phyloP scores from a whole-genome alignment of 23 red algal species.

The Gracilaria domingensis region DNA sequence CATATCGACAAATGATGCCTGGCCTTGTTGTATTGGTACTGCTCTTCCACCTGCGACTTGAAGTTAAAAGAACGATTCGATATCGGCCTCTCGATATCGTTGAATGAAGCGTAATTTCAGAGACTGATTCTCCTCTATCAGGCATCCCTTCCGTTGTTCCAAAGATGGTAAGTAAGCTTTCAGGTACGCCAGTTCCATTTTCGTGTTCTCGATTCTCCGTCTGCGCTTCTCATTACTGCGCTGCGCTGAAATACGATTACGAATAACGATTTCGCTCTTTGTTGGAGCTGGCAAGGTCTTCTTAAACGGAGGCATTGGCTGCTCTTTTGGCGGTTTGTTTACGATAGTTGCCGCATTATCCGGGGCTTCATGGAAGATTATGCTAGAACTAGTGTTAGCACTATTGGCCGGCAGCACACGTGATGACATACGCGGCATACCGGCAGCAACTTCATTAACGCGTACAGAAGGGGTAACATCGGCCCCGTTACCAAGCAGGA shows the following conservation, averaged over 20 bases:
- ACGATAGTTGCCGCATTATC: constrained; percentile 27
- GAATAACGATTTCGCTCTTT: constrained; percentile 71
- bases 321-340: constrained; percentile 34
- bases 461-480: constrained; percentile 14
- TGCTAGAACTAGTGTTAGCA: constrained; percentile 48
- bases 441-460: constrained; percentile 24
- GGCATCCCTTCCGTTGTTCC: constrained; percentile 44
- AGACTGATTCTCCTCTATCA: constrained; percentile 60
- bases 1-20: background rate
- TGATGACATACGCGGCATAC: constrained; percentile 23
- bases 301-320: constrained; percentile 50
- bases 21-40: background rate
- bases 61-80: constrained; percentile 67
- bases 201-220: constrained; percentile 55
- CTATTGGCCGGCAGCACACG: constrained; percentile 12
- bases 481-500: constrained; percentile 1
- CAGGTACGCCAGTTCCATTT: constrained; percentile 63
- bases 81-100: constrained; percentile 44
- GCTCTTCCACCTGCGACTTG: background rate
- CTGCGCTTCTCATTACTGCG: constrained; percentile 74
- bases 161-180: constrained; percentile 57
- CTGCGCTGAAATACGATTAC: constrained; percentile 69
- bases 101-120: constrained; percentile 46
- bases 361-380: constrained; percentile 22
- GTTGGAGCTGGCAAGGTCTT: constrained; percentile 69